Evolutionary conservation across 208 protist genomes (phyloP).

Genomic region (Acanthamoeba lugdunensis): DNA sequence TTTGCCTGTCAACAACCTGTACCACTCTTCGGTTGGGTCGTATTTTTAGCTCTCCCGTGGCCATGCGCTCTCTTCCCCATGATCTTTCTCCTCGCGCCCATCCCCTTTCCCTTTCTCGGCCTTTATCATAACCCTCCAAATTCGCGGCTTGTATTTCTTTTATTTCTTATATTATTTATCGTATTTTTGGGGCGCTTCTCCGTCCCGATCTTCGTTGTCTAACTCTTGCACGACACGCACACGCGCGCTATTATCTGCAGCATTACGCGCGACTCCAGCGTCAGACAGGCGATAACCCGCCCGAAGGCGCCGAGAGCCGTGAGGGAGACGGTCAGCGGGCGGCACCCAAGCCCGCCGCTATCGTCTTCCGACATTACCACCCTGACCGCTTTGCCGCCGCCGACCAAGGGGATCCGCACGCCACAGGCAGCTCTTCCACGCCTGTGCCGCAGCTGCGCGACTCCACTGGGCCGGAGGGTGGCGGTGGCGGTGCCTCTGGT

Average conservation of each 20-base stretch:
- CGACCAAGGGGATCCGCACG: neutral
- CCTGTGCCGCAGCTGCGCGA: too few relatives aligned
- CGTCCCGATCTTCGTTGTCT: too few relatives aligned
- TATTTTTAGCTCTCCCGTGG: neutral
- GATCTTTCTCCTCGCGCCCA: neutral
- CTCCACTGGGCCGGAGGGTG: neutral
- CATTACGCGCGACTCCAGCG: slow-evolving; percentile 48
- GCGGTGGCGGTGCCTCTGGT: neutral
- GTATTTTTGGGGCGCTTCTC: too few relatives aligned
- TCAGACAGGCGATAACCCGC: slow-evolving; percentile 15
- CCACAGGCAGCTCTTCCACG: neutral
- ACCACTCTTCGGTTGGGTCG: neutral
- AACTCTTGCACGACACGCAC: too few relatives aligned
- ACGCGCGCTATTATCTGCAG: neutral
- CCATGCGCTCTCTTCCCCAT: too few relatives aligned
- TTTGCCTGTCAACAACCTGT: neutral
- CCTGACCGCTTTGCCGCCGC: neutral
- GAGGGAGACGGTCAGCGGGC: slow-evolving; percentile 15
- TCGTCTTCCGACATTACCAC: slow-evolving; percentile 25
- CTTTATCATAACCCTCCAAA: too few relatives aligned
- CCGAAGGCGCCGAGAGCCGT: neutral
- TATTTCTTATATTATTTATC: too few relatives aligned
- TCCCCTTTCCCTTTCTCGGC: neutral
- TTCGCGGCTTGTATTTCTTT: too few relatives aligned
- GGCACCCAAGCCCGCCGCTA: neutral